Evolutionary conservation across 129 eudicot genomes (phyloP).

Genomic region (Tanacetum coccineum): DNA sequence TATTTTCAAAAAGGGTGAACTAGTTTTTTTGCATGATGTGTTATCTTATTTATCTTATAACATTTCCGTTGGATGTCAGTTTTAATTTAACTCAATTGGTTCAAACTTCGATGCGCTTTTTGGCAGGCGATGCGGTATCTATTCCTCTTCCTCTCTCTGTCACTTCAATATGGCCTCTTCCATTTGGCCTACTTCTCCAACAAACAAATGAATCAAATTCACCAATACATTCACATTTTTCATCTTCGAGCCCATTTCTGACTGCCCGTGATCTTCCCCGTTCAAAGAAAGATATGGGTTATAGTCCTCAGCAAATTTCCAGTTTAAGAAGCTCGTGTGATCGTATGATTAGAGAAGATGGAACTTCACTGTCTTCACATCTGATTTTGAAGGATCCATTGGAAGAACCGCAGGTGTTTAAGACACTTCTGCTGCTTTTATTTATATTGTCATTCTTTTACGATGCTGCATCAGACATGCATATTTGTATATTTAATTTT

Average conservation of each 20-base stretch:
- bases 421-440: constrained; percentile 8
- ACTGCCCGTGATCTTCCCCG: constrained; percentile 54
- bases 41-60: not conserved
- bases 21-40: not conserved
- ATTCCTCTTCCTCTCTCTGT: constrained; percentile 64
- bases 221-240: constrained; percentile 36
- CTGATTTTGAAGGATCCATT: constrained; percentile 67
- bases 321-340: constrained; percentile 38
- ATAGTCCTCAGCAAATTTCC: constrained; percentile 55
- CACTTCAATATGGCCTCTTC: constrained; percentile 94
- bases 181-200: constrained; percentile 90
- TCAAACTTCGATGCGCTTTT: constrained; percentile 25
- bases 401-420: constrained; percentile 83
- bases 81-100: constrained; percentile 15
- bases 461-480: constrained; percentile 9
- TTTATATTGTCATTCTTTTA: constrained; percentile 4
- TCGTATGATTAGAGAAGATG: constrained; percentile 40
- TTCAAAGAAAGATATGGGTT: constrained; percentile 60
- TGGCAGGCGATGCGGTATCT: constrained; percentile 77
- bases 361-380: constrained; percentile 17
- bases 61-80: not conserved
- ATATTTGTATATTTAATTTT: constrained; percentile 1
- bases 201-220: constrained; percentile 61
- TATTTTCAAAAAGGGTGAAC: constrained; percentile 8
- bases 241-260: constrained; percentile 56